These are phyloP conservation scores for Ilex aquifolium DNA, from an alignment of 257 asterid genomes.

Conservation along the genomic window DNA sequence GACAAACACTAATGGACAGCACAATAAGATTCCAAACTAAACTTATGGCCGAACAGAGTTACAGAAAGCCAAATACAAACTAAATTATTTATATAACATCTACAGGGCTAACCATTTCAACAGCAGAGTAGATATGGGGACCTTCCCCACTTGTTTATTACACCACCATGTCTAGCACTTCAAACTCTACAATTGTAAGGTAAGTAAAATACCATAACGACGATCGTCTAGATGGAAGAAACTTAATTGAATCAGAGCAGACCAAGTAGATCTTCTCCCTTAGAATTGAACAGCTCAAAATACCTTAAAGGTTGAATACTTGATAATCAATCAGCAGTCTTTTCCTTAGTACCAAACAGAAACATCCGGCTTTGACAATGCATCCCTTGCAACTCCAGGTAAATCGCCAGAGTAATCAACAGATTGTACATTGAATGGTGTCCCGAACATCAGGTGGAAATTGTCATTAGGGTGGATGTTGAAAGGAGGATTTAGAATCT, in stretches of 20 bases:
- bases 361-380: constrained; percentile 38
- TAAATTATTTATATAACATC: constrained; percentile 34
- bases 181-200: constrained; percentile 21
- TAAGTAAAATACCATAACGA: constrained; percentile 15
- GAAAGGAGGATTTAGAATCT: constrained; percentile 34
- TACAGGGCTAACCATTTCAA: constrained; percentile 20
- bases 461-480: constrained; percentile 30
- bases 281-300: background rate
- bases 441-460: constrained; percentile 47
- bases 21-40: no score
- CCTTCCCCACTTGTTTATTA: constrained; percentile 31
- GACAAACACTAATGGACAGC: constrained; percentile 1
- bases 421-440: constrained; percentile 38
- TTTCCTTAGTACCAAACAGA: constrained; percentile 50
- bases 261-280: constrained; percentile 7
- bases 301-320: constrained; percentile 4
- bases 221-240: constrained; percentile 8
- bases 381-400: constrained; percentile 32
- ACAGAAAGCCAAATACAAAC: constrained; percentile 12
- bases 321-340: constrained; percentile 1
- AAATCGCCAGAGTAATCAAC: constrained; percentile 37
- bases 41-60: no score
- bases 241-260: constrained; percentile 25
- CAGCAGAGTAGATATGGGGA: constrained; percentile 26
- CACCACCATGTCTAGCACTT: constrained; percentile 21